These are phyloP conservation scores for Articulospora tetracladia DNA, from an alignment of 495 filamentous ascomycete genomes.

Conservation along the genomic window DNA sequence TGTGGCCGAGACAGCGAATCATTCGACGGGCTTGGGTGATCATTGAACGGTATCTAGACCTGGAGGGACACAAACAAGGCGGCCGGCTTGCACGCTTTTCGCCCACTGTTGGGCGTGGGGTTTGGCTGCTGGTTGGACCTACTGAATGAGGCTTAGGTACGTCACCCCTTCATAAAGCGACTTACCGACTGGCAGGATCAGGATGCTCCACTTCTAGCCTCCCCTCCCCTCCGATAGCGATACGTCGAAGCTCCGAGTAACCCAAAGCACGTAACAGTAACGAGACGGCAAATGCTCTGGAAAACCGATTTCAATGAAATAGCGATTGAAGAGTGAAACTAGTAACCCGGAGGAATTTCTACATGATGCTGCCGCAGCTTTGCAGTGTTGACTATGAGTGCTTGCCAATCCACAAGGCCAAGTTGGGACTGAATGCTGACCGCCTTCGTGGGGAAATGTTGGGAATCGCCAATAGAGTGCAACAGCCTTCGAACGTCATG, in stretches of 20 bases:
- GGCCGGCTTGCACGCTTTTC: neutral
- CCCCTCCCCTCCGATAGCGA: neutral
- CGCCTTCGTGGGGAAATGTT: neutral
- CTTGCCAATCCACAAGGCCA: neutral
- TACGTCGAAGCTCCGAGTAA: neutral
- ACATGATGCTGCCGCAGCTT: neutral
- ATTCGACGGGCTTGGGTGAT: neutral
- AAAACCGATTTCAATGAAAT: no score
- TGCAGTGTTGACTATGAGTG: neutral
- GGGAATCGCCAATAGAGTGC: constrained; percentile 7
- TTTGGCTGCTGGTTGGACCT: constrained; percentile 7
- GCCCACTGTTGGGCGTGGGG: constrained; percentile 13
- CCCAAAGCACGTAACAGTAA: no score
- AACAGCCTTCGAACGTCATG: neutral
- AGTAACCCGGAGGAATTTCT: no score
- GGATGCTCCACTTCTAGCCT: neutral
- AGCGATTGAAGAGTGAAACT: no score
- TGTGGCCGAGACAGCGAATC: neutral
- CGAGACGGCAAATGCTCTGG: no score
- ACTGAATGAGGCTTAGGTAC: neutral
- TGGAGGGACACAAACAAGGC: neutral
- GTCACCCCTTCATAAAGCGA: constrained; percentile 4
- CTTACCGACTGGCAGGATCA: neutral
- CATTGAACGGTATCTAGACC: neutral
- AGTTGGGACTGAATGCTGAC: neutral